A percentile compares a stretch with the other conserved stretches of the same genome.
Evolutionary conservation across 2,329 filamentous ascomycete genomes (phyloP).

Genomic region (Calonectria leucothoes): DNA sequence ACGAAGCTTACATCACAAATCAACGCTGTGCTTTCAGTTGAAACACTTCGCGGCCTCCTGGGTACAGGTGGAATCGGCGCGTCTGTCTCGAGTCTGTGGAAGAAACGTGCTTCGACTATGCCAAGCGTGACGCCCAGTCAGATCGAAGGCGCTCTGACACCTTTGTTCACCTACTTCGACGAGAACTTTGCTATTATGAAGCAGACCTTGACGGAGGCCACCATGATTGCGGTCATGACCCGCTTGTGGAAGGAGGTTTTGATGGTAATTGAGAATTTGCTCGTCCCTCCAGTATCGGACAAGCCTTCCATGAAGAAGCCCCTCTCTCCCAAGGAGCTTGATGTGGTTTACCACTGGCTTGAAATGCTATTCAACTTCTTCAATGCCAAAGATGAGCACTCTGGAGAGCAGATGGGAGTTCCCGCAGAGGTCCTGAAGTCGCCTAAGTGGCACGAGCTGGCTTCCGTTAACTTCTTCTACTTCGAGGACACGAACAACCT

Average conservation of each 20-base stretch:
- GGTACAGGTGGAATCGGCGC: slow-evolving; percentile 77
- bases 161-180: slow-evolving; percentile 94
- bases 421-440: slow-evolving; percentile 93
- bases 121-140: slow-evolving; percentile 76
- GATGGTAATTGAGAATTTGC: slow-evolving; percentile 86
- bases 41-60: slow-evolving; percentile 80
- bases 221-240: slow-evolving; percentile 99
- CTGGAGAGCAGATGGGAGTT: slow-evolving; percentile 86
- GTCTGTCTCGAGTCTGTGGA: slow-evolving; percentile 77
- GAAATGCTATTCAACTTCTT: slow-evolving; percentile 94
- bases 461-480: slow-evolving; percentile 98
- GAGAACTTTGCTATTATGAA: slow-evolving; percentile 99
- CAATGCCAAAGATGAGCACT: slow-evolving; percentile 87
- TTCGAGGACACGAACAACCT: slow-evolving; percentile 92
- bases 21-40: slow-evolving; percentile 85
- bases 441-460: slow-evolving; percentile 97
- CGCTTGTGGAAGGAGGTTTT: slow-evolving; percentile 98
- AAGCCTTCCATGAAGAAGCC: slow-evolving; percentile 90
- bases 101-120: slow-evolving; percentile 66
- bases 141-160: slow-evolving; percentile 82
- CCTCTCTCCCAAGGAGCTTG: slow-evolving; percentile 87
- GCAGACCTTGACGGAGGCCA: slow-evolving; percentile 89
- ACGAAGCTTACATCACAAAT: slow-evolving; percentile 89
- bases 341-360: slow-evolving; percentile 96
- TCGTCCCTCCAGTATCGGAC: slow-evolving; percentile 94